Evolutionary conservation across 768 basidiomycete genomes (phyloP).

Genomic region (Floccularia luteovirens): DNA sequence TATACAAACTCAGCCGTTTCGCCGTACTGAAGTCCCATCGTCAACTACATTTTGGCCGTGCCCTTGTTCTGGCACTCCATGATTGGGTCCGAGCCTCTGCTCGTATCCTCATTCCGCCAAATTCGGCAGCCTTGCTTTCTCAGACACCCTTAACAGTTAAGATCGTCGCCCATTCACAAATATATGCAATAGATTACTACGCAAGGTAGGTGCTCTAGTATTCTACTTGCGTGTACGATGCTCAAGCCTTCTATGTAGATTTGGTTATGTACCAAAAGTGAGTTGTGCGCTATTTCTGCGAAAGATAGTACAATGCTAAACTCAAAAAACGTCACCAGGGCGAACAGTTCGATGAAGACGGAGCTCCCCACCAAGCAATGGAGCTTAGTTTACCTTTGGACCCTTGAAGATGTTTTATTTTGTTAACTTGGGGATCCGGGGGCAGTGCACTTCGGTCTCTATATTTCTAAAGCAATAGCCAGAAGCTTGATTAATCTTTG

Average conservation of each 20-base stretch:
- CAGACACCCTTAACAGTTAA: constrained; percentile 19
- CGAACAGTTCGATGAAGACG: constrained; percentile 73
- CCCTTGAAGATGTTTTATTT: constrained; percentile 4
- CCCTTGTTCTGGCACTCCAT: constrained; percentile 58
- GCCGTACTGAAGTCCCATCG: constrained; percentile 65
- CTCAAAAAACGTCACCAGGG: constrained; percentile 36
- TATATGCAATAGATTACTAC: constrained; percentile 68
- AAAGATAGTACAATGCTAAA: constrained; percentile 15
- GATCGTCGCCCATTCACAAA: constrained; percentile 64
- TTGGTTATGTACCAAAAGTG: constrained; percentile 64
- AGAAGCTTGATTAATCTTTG: too few relatives aligned
- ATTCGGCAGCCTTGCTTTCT: constrained; percentile 22
- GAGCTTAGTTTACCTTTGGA: constrained; percentile 39
- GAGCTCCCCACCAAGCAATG: constrained; percentile 85
- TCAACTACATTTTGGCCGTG: constrained; percentile 52
- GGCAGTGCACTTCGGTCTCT: too few relatives aligned
- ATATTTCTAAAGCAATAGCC: too few relatives aligned
- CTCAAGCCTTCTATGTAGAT: constrained; percentile 32
- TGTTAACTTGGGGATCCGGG: too few relatives aligned
- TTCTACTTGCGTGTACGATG: background rate
- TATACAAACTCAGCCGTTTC: constrained; percentile 67
- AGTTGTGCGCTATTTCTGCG: constrained; percentile 13
- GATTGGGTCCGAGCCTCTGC: constrained; percentile 46
- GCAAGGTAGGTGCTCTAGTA: constrained; percentile 45
- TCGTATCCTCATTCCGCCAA: too few relatives aligned